Percentiles rank a stretch among this genome's conserved stretches.
These are phyloP conservation scores for Phyllosticta ampelicida DNA, from an alignment of 2,329 filamentous ascomycete genomes.

Conservation along the genomic window DNA sequence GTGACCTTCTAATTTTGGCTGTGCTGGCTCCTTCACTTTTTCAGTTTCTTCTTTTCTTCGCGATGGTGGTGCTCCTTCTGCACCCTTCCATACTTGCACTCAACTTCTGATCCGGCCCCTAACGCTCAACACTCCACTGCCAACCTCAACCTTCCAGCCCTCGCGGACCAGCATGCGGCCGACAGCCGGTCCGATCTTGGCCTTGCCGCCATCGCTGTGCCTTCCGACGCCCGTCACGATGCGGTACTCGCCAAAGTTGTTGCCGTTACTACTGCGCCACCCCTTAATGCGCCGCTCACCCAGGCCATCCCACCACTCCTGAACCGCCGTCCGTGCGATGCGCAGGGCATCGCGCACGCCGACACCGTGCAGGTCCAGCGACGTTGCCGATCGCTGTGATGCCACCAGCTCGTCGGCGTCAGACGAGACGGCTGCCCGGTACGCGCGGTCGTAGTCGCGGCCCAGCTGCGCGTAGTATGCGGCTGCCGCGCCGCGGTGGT, in stretches of 20 bases:
- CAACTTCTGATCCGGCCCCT: constrained; percentile 41
- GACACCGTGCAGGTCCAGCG: constrained; percentile 75
- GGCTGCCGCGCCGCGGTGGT: constrained; percentile 63
- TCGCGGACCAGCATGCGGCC: constrained; percentile 61
- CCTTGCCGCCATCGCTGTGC: constrained; percentile 67
- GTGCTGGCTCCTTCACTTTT: too few relatives aligned
- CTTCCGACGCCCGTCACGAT: constrained; percentile 73
- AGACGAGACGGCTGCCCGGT: constrained; percentile 48
- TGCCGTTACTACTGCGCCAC: constrained; percentile 13
- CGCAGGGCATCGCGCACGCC: constrained; percentile 69
- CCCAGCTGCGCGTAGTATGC: constrained; percentile 64
- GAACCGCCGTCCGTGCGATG: constrained; percentile 58
- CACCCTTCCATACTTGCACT: too few relatives aligned
- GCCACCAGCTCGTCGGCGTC: constrained; percentile 63
- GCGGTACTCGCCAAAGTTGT: constrained; percentile 46
- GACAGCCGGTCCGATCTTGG: constrained; percentile 70
- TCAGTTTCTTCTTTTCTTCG: too few relatives aligned
- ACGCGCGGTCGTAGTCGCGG: constrained; percentile 49
- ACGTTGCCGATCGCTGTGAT: constrained; percentile 48
- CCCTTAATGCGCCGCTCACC: constrained; percentile 52
- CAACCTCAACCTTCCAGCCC: constrained; percentile 72
- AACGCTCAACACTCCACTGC: constrained; percentile 60
- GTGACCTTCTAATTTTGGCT: too few relatives aligned
- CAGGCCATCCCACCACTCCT: constrained; percentile 64
- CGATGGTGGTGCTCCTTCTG: too few relatives aligned